Evolutionary conservation across 1,284 basidiomycete genomes (phyloP), one percentile per base, ranked within the genome.

Genomic region (Chiua sp.): DNA sequence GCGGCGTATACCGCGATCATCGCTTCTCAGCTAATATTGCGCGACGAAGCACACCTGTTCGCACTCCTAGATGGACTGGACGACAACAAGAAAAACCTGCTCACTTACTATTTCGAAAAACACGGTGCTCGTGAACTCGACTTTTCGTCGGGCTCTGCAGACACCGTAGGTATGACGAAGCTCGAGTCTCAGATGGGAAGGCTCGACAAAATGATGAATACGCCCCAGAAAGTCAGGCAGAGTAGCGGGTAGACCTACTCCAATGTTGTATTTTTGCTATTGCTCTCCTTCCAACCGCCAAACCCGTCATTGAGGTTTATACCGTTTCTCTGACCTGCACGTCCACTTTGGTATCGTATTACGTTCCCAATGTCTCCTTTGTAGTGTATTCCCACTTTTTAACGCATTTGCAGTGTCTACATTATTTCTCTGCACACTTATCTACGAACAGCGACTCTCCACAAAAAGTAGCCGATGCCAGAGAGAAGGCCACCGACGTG

Each of bases 61-160:
- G 79, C 85, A 30, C 82, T 94, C 33, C 77, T 94, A 46, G 91
- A 92, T 59, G 91, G 90, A 13, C 79, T 94, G 39, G 85, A 88
- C 16, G 88, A 92, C 63, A 91, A 92, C 68, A 92, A 94, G 80
- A 93, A 92, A 80, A 93, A 94, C 70, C 78, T 94, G 32, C 78
- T 94, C 54, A 92, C 92, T 2, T 94, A 94, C 66, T 80, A 93
- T 57, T 93, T 93, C 65, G 91, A 93, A 72, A 93, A 93, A 72
- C 90, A 92, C 67, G 86, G 87, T 37, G 88, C 84, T 16, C 80
- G 90, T 50, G 86, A 82, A 51, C 63, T 70, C 22, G 73, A 75
- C 55, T 72, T 74, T 57, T 65, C 66, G 11, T 64, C 68, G 16
- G 66, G 69, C 3, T 69, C 70, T 37, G 72, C 74, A n/a, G 72